Base-by-base conservation (phyloP, 768 basidiomycete genomes). In the Rhizopogon vesiculosus region DNA sequence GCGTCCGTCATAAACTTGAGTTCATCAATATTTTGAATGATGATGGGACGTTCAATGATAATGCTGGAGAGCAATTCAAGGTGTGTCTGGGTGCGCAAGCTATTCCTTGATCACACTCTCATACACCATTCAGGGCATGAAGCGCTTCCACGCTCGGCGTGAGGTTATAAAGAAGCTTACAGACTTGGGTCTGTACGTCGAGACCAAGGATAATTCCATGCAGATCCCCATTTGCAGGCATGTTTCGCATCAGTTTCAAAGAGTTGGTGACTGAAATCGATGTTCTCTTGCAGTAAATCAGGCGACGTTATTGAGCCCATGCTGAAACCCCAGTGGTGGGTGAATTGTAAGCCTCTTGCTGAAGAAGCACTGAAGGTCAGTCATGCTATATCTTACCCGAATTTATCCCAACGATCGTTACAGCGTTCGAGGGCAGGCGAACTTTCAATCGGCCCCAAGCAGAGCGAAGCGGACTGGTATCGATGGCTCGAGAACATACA, bases 261-360 rank as follows among this genome's bases (percentile, higher is more conserved):
- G 8, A 10, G 53, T 42, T 16, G 42, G 9, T 54, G 10, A 53
- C 58, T 62, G 2, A 65, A 38, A 2, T 22, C 8, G 19, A 16
- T 9, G 15, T 25, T 18, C 18, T 40, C 28, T 41, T 52, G 3
- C 60, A 96, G 91, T 62, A 96, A 97, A 80, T 97, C 93, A 3
- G 96, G 96, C 1, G 97, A 99, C 67, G 72, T 99, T 53, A 97
- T 98, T 61, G 97, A 99, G 71, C 88, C 91, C 2, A 76, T 98
- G 19, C 75, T 98, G 64, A 98, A 97, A 71, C 97, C 97, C 0
- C 97, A 99, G 68, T 99, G 97, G 97, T 99, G 96, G 95, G 89
- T 99, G 38, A 85, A 87, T 69, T 96, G 94, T 74, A 84, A 91
- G 70, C 88, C 89, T 1, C 75, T 98, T 51, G 94, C 96, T 0